Conservation (phyloP, 169 alveolate genomes). For the Eimeria necatrix region DNA sequence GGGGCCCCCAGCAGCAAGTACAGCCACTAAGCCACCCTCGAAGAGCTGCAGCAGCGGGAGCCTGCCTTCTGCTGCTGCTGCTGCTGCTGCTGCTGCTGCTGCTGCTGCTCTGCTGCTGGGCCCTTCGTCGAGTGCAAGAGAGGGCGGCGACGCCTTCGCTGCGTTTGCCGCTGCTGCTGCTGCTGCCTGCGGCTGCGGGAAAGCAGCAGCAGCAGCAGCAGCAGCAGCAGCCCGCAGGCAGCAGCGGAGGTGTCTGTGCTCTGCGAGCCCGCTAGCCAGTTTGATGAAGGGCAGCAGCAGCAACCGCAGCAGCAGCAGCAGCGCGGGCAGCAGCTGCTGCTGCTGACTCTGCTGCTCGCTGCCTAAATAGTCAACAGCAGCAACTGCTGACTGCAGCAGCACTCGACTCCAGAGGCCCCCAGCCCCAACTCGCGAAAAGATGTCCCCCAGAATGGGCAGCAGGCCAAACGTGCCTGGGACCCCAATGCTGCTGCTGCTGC, state of each 20-base stretch:
- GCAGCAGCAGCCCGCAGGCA: slow-evolving; percentile 3
- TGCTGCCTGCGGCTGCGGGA: no score
- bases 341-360: background rate
- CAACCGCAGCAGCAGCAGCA: slow-evolving; percentile 60
- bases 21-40: background rate
- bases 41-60: background rate
- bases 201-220: no score
- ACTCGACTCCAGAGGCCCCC: background rate
- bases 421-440: background rate
- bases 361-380: background rate
- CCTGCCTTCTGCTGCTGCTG: background rate
- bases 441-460: background rate
- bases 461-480: background rate
- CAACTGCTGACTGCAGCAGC: background rate
- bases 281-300: slow-evolving; percentile 39
- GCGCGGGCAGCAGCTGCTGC: slow-evolving; percentile 44
- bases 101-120: no score
- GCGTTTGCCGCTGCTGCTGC: no score
- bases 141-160: no score
- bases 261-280: background rate
- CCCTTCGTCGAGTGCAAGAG: no score
- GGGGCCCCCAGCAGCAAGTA: no score
- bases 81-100: slow-evolving; percentile 3
- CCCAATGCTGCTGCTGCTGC: background rate
- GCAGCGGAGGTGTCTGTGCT: background rate